Base-by-base conservation (phyloP, 176 grass and related monocot genomes). In the Aegilops sharonensis region DNA sequence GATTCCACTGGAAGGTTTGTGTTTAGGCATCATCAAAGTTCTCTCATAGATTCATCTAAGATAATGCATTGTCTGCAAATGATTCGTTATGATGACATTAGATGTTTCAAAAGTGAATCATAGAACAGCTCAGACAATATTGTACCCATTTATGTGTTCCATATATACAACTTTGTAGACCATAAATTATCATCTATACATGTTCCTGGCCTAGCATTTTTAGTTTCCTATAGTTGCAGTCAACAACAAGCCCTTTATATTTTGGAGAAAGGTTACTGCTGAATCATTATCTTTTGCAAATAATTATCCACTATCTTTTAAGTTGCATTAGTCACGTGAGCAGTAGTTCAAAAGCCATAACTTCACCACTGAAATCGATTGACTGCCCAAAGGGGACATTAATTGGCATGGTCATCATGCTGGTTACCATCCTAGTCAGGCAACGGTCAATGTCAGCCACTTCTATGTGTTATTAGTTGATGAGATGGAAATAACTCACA, bases 1-100 rank as follows among this genome's bases (percentile, higher is more conserved):
- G 97, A 99, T 88, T 92, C 97, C 35, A 94, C 90, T 43, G 97
- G 94, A 78, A 95, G 91, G 93, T 98, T 88, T 81, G 89, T 89
- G 48, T 82, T 31, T 85, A 80, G 57, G 39, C 21, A 84, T 15
- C 65, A 83, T 40, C 59, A 72, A 66, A 82, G 63, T 89, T 31
- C 75, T 85, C 31, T 66, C 85, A 17, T 81, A 81, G 30, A 80
- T 72, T 64, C 71, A 69, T 73, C 50, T 73, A 75, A 15, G 35
- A 29, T 1, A 23, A 24, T 39, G 4, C n/a, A 83, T 72, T 18
- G 12, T 20, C 31, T 71, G 66, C 66, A 71, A 57, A 36, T 72
- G 12, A 72, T 32, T 36, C 8, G 69, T 72, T 73, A 83, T 21
- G 14, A 40, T 75, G 70, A 50, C 31, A 6, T 65, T 84, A 35